Conservation (phyloP, 2,329 filamentous ascomycete genomes). For the Fusarium sp. region DNA sequence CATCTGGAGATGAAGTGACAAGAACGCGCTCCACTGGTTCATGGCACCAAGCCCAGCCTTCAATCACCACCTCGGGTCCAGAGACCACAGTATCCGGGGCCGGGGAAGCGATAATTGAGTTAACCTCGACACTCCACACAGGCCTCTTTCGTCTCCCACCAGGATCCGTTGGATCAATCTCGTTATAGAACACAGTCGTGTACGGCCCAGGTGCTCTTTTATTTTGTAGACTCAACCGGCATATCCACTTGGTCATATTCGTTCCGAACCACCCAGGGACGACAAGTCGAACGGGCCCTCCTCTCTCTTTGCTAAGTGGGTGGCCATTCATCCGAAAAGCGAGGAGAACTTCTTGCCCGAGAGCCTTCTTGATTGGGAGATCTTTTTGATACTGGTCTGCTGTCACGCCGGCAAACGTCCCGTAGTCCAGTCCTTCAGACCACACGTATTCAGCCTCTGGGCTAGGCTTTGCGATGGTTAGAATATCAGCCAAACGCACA, state of each 20-base stretch:
- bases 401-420: conserved; percentile 4
- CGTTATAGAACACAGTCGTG: conserved; percentile 7
- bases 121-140: conserved; percentile 20
- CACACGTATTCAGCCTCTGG: conserved; percentile 7
- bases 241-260: conserved; percentile 24
- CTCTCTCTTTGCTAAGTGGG: conserved; percentile 4
- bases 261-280: conserved; percentile 25
- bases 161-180: not conserved
- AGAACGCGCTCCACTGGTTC: not conserved
- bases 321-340: not conserved
- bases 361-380: not conserved
- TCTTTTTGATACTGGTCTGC: conserved; percentile 23
- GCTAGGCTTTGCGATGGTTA: not conserved
- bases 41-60: conserved; percentile 1
- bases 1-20: not conserved
- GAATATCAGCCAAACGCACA: not conserved
- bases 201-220: conserved; percentile 6
- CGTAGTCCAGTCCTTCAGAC: conserved; percentile 14
- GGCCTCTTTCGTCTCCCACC: not conserved
- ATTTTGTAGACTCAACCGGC: not conserved
- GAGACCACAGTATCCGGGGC: not conserved
- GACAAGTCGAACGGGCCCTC: conserved; percentile 13
- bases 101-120: conserved; percentile 17
- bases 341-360: not conserved
- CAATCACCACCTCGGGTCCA: not conserved